phyloP scores from a whole-genome alignment of 306 rosid species.

The Vicia villosa region DNA sequence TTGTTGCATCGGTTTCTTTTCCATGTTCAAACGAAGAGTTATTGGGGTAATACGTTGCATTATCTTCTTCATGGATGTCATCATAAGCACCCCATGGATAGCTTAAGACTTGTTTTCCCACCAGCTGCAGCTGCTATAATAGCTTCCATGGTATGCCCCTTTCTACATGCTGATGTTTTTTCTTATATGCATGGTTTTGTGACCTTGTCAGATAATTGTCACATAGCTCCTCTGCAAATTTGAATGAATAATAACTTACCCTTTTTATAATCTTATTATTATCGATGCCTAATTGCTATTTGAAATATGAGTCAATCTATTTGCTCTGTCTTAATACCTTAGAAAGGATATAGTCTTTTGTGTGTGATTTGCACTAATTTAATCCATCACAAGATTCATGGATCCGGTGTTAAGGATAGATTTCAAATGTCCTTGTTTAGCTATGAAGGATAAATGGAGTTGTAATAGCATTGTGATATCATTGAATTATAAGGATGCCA shows the following conservation, averaged over 20 bases:
- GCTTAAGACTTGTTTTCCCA: conserved; percentile 91
- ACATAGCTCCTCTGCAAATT: background rate
- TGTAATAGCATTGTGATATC: background rate
- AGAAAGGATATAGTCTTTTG: background rate
- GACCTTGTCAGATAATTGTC: background rate
- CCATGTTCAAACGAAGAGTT: conserved; percentile 72
- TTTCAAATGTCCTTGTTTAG: conserved; percentile 15
- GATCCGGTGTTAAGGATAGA: background rate
- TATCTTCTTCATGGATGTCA: conserved; percentile 98
- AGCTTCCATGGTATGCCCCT: conserved; percentile 52
- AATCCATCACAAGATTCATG: background rate
- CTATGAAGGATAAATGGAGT: background rate
- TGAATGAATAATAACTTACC: background rate
- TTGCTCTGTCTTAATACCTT: background rate
- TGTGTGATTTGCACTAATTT: background rate
- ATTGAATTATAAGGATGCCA: conserved; percentile 1
- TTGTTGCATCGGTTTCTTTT: conserved; percentile 87
- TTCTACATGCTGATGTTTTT: conserved; percentile 12
- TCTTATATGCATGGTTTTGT: background rate
- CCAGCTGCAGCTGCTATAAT: conserved; percentile 74
- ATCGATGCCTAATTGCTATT: background rate
- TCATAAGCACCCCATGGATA: conserved; percentile 97
- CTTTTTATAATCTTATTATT: background rate
- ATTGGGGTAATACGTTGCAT: conserved; percentile 88
- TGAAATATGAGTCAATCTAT: background rate